Evolutionary conservation across 139 green algal genomes (phyloP), one percentile per base, ranked within the genome.

Genomic region (Nannochloris sp.): DNA sequence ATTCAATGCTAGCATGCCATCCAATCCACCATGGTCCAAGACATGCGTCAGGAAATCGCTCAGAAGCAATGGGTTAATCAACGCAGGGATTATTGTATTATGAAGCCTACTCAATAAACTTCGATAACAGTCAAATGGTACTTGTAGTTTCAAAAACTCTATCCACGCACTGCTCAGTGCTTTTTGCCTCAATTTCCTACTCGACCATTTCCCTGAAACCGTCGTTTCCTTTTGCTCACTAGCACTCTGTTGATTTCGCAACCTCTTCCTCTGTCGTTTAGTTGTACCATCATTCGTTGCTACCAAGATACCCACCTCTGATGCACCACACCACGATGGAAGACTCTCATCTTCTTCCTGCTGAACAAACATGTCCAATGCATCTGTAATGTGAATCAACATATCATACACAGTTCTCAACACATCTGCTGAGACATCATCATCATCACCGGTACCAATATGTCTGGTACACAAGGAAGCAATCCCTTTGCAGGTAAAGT

Each of bases 1-100:
- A 65, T 95, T 80, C 13, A 99, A 84, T 3, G 92, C 91, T 36
- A 97, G 76, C 77, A 97, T 91, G 70, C 87, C 88, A 13, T 76
- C 68, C 23, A 94, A 67, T 6, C 91, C 91, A 25, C 85, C 87
- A 51, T 45, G 44, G 72, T 91, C 74, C 45, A 95, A 63, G 0
- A 77, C 75, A 55, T 77, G 44, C 5, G 86, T 91, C 30, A 96
- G 80, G 71, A 97, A 94, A 82, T 99, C 93, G 1, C 79, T 74
- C 62, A 97, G 84, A 55, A 88, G 78, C 30, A 88, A 51, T 6
- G 90, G 89, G 50, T 82, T 83, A 23, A 62, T 17, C 71, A 97
- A 67, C 61, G 85, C 57, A 1, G 89, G 88, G 50, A 97, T 86
- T 28, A 97, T 77, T 1, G 46, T 36, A 6, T 43, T 56, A 53